phyloP scores from a whole-genome alignment of 2,329 filamentous ascomycete genomes.

The Coniochaeta prunicola region DNA sequence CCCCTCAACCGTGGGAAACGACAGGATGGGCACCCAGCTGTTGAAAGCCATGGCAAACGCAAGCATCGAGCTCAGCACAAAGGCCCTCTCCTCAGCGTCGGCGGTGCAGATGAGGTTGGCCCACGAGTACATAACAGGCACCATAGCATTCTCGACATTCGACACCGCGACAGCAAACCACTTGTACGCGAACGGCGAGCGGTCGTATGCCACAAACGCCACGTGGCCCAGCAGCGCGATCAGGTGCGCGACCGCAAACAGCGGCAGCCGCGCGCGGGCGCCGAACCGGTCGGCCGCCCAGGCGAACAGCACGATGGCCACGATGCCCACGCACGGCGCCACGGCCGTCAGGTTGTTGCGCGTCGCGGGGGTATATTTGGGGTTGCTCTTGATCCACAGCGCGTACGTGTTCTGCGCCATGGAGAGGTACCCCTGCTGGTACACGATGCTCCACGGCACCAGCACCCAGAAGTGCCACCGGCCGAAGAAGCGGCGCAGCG shows the following conservation, averaged over 20 bases:
- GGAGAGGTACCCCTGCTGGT: constrained; percentile 46
- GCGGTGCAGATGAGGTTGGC: constrained; percentile 41
- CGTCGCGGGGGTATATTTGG: constrained; percentile 34
- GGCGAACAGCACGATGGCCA: constrained; percentile 45
- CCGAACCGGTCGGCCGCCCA: constrained; percentile 50
- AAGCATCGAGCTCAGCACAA: constrained; percentile 44
- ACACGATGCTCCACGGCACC: constrained; percentile 42
- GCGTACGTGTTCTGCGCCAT: constrained; percentile 41
- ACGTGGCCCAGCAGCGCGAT: constrained; percentile 46
- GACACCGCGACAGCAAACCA: constrained; percentile 47
- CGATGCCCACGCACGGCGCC: constrained; percentile 46
- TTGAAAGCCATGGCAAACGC: constrained; percentile 44
- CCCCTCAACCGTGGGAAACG: constrained; percentile 37
- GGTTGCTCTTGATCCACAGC: constrained; percentile 50
- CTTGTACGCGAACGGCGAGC: constrained; percentile 43
- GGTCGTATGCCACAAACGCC: constrained; percentile 49
- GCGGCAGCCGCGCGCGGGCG: too few relatives aligned
- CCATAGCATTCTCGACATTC: constrained; percentile 42
- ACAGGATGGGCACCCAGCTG: constrained; percentile 46
- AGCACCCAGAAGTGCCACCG: constrained; percentile 43
- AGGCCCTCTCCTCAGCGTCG: constrained; percentile 37
- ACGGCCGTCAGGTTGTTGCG: constrained; percentile 46
- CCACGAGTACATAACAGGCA: constrained; percentile 49
- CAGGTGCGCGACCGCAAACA: constrained; percentile 41
- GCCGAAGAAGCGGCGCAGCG: too few relatives aligned